A percentile compares a stretch with the other conserved stretches of the same genome.
These are phyloP conservation scores for Solanum tarijense DNA, from an alignment of 257 asterid genomes.

Conservation along the genomic window DNA sequence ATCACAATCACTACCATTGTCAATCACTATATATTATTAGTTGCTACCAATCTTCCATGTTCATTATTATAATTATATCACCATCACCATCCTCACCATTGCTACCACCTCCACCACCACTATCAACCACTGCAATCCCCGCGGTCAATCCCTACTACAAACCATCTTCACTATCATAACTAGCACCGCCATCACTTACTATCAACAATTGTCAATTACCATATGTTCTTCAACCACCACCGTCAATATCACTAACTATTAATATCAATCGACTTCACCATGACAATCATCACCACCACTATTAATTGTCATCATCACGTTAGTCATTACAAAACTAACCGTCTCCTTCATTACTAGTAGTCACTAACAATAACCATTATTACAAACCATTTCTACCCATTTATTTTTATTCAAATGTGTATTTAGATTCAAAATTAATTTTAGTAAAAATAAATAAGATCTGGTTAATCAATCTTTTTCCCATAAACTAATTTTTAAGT, in stretches of 20 bases:
- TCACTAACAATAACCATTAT: not conserved
- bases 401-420: not conserved
- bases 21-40: too few species aligned
- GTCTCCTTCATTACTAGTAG: not conserved
- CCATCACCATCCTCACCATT: not conserved
- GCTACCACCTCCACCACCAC: not conserved
- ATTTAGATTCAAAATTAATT: not conserved
- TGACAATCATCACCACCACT: too few species aligned
- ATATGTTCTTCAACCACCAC: too few species aligned
- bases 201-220: not conserved
- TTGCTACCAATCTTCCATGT: too few species aligned
- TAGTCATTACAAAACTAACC: not conserved
- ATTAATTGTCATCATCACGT: not conserved
- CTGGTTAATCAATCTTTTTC: not conserved
- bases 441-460: too few species aligned
- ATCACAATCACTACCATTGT: too few species aligned
- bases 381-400: not conserved
- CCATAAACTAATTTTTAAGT: not conserved
- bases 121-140: too few species aligned
- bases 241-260: too few species aligned
- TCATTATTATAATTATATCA: too few species aligned
- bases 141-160: too few species aligned
- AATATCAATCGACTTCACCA: too few species aligned
- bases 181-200: not conserved
- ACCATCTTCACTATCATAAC: not conserved